Base-by-base conservation (phyloP, 1,139 yeast genomes). In the Diutina pseudorugosa region DNA sequence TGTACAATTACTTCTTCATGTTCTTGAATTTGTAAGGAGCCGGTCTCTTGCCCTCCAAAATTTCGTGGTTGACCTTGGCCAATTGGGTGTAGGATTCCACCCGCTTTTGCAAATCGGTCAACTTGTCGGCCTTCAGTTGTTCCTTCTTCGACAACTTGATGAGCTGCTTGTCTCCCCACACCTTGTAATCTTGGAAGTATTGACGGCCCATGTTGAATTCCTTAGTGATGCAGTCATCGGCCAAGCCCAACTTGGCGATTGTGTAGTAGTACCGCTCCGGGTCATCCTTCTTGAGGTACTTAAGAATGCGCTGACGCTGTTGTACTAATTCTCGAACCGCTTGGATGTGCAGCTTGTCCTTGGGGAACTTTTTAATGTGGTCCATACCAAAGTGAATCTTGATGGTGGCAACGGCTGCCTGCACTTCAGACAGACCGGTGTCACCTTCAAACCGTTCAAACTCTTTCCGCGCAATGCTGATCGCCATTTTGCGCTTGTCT, bases 381-480 rank as follows among this genome's bases (percentile, higher is more conserved):
- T 79, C 77, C 73, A 87, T 88, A 55, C 88, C 74, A 59, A 80
- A 83, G 58, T 85, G 89, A 59, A 93, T 88, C 61, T 80, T 80
- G 53, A 88, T 83, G 0, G 98, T 89, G 69, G 84, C 71, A 33
- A 88, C 78, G 1, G 97, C 98, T 1, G 98, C 96, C 67, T 91
- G 97, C 30, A 90, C 97, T 69, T 91, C 98, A 51, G 96, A 82
- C 0, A 96, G 87, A 1, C 95, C 97, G 0, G 97, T 88, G 65
- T 93, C 98, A 52, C 96, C 96, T 51, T 83, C 89, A 57, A 78
- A 76, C 62, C 96, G 77, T 59, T 80, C 82, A 66, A 93, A 90
- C 68, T 90, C 97, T 59, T 77, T 70, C 53, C 81, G 76, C 0
- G 97, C 96, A 54, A 85, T 66, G 52, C 69, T 67, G 7, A 80